These are phyloP conservation scores for Hypoxylon sp. DNA, from an alignment of 2,329 filamentous ascomycete genomes.

Conservation along the genomic window DNA sequence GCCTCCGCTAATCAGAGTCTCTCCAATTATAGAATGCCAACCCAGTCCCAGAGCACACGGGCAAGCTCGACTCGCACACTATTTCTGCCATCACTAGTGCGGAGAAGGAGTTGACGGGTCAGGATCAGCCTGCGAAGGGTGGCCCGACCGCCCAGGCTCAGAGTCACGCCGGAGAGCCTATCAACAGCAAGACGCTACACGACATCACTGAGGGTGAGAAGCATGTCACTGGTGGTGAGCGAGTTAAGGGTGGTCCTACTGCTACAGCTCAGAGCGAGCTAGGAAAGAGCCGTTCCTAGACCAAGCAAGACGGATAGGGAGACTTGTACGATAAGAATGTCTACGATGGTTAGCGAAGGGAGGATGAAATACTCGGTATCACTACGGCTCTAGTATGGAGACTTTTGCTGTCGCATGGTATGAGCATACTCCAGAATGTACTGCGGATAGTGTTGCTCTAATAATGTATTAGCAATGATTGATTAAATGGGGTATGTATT, in stretches of 20 bases:
- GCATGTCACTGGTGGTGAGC: constrained; percentile 48
- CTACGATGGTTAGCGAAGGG: background rate
- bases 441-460: too few species aligned
- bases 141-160: constrained; percentile 54
- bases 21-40: constrained; percentile 5
- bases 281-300: constrained; percentile 32
- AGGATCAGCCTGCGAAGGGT: constrained; percentile 46
- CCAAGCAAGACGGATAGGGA: background rate
- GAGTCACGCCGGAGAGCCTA: constrained; percentile 47
- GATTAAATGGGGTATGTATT: too few species aligned
- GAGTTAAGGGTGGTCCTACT: constrained; percentile 50
- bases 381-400: too few species aligned
- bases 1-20: background rate
- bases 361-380: constrained; percentile 1
- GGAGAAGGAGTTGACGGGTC: constrained; percentile 51
- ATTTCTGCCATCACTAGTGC: constrained; percentile 52
- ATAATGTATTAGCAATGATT: too few species aligned
- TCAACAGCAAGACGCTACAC: constrained; percentile 48
- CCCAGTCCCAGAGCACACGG: constrained; percentile 27
- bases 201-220: constrained; percentile 54
- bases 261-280: constrained; percentile 49
- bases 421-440: too few species aligned
- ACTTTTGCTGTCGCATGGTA: too few species aligned
- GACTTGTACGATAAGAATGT: constrained; percentile 2
- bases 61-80: constrained; percentile 41